These are phyloP conservation scores for Neurospora sp. DNA, from an alignment of 495 filamentous ascomycete genomes.

Conservation along the genomic window DNA sequence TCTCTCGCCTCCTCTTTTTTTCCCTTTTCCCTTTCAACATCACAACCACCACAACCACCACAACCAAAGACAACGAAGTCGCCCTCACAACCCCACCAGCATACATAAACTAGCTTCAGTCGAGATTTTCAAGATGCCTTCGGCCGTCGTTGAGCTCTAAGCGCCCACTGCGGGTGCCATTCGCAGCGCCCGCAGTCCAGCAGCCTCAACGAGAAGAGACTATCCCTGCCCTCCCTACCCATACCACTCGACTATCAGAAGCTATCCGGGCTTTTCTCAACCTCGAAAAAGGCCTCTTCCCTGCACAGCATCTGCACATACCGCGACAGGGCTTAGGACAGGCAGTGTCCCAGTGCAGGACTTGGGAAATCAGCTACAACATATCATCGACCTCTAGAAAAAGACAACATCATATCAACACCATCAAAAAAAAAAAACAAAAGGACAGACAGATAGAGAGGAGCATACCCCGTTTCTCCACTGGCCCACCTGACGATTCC, in stretches of 20 bases:
- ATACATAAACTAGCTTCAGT: conserved; percentile 54
- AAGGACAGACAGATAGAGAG: not conserved
- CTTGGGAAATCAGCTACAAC: not conserved
- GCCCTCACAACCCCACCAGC: conserved; percentile 35
- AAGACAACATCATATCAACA: not conserved
- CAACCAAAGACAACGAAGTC: conserved; percentile 59
- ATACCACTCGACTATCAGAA: not conserved
- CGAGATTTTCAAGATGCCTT: conserved; percentile 64
- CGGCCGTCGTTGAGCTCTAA: conserved; percentile 94
- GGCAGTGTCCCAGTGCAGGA: not conserved
- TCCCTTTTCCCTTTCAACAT: conserved; percentile 17
- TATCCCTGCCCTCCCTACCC: not conserved
- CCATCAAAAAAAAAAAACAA: not conserved
- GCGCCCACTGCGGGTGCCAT: conserved; percentile 67
- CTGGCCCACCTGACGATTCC: not conserved
- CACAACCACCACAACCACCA: conserved; percentile 9
- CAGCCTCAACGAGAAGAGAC: conserved; percentile 68
- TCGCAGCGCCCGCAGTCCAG: conserved; percentile 55
- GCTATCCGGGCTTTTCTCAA: not conserved
- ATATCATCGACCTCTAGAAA: not conserved
- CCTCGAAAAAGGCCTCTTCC: not conserved
- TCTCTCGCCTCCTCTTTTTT: conserved; percentile 11
- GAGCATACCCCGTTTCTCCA: not conserved
- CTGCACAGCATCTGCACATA: not conserved
- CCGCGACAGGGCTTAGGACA: not conserved